Base-by-base conservation (phyloP, 78 protist genomes). In the Dictyostelium brefeldianum region DNA sequence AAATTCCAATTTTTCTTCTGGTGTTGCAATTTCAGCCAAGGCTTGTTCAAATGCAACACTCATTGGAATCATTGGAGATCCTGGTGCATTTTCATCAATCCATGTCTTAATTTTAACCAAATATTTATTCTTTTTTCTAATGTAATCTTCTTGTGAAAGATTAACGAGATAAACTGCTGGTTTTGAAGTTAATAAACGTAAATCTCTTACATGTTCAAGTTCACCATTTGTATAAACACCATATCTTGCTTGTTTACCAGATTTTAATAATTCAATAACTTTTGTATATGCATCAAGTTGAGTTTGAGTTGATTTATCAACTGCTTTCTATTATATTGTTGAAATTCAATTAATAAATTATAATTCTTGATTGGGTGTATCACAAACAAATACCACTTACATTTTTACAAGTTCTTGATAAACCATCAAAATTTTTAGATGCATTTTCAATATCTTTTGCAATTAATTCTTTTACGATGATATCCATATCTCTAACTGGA, bases 81-180 rank as follows among this genome's bases (percentile, higher is more conserved):
- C 96, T 36, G 43, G 43, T n/a, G 91, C 89, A 79, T 97, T n/a
- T 53, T 69, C 96, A 31, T 98, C 96, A 80, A 98, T 22, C 96
- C 96, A 98, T 41, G 77, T 79, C 89, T 96, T 97, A 78, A 98
- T 36, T 93, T 97, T 97, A 31, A 92, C 67, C 17, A 98, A 95
- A 84, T 84, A 97, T 92, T 98, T 98, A 98, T 99, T 99, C 96
- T 98, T 98, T 97, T 98, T 96, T 27, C 99, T 80, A 15, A 95
- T 27, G 95, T 51, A 99, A 96, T 98, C 99, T 25, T 67, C 67
- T 83, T 74, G 75, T 53, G 94, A 57, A 78, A 99, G 41, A 92
- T 99, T 99, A 80, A 98, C 90, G 20, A 99, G 98, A 94, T 97
- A 98, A 22, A 99, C 48, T 9, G 90, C 97, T 29, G 99, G 99